phyloP scores from a whole-genome alignment of 2,329 filamentous ascomycete species.

The Stachybotrys chlorohalonatus region DNA sequence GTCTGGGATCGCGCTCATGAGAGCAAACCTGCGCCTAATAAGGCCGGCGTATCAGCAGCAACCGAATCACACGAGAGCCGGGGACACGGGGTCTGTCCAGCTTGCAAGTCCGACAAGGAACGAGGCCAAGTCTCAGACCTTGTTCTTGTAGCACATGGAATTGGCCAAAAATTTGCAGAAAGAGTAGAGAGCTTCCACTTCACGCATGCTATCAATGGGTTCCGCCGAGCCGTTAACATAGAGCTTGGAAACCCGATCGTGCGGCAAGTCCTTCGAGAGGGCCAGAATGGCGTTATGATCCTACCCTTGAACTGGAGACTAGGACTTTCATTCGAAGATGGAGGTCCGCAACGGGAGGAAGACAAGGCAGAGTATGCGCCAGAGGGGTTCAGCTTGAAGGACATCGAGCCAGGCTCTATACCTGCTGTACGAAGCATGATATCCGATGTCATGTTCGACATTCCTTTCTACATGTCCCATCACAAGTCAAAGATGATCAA shows the following conservation, averaged over 20 bases:
- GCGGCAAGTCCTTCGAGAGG: constrained; percentile 63
- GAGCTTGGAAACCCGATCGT: constrained; percentile 69
- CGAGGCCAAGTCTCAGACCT: constrained; percentile 73
- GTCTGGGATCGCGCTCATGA: constrained; percentile 66
- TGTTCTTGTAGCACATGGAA: constrained; percentile 86
- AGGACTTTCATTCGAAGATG: constrained; percentile 78
- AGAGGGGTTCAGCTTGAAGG: constrained; percentile 59
- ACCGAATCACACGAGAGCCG: constrained; percentile 18
- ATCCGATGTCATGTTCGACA: constrained; percentile 96
- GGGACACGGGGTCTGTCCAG: constrained; percentile 32
- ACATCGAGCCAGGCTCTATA: constrained; percentile 86
- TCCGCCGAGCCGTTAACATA: constrained; percentile 76
- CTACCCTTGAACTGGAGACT: constrained; percentile 92
- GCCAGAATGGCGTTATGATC: constrained; percentile 87
- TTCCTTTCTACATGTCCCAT: constrained; percentile 94
- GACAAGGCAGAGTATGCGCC: constrained; percentile 44
- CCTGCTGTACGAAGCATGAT: constrained; percentile 90
- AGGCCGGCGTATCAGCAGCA: constrained; percentile 14
- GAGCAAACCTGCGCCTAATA: constrained; percentile 26
- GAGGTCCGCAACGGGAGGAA: constrained; percentile 49
- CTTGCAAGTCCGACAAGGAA: constrained; percentile 55
- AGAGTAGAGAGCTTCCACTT: constrained; percentile 95
- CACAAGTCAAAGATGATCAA: constrained; percentile 93
- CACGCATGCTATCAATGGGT: constrained; percentile 88
- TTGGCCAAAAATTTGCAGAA: constrained; percentile 93